These are phyloP conservation scores for Dendrobium chrysotoxum DNA, from an alignment of 106 monocot genomes.

Conservation along the genomic window DNA sequence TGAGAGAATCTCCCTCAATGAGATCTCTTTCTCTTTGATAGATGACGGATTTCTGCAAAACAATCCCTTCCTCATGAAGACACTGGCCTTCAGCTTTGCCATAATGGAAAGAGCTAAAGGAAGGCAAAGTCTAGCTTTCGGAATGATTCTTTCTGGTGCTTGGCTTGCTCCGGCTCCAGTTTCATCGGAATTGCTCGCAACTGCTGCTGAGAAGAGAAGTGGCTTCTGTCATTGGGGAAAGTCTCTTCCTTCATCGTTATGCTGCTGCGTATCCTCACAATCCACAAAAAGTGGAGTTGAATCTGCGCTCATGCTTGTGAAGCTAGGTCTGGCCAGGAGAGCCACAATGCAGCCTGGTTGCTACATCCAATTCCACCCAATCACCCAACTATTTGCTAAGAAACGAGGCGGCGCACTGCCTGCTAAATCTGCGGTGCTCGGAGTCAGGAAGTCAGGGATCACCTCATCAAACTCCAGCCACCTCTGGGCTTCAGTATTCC, in stretches of 20 bases:
- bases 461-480: slow-evolving; percentile 43
- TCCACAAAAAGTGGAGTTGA: slow-evolving; percentile 40
- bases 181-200: slow-evolving; percentile 40
- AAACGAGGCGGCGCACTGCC: slow-evolving; percentile 38
- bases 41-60: slow-evolving; percentile 43
- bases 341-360: slow-evolving; percentile 38
- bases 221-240: slow-evolving; percentile 32
- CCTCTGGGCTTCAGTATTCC: slow-evolving; percentile 79
- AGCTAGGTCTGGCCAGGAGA: slow-evolving; percentile 50
- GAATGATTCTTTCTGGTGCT: slow-evolving; percentile 43
- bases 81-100: slow-evolving; percentile 43
- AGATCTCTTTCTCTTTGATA: slow-evolving; percentile 8
- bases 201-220: slow-evolving; percentile 32
- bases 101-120: slow-evolving; percentile 32
- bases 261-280: slow-evolving; percentile 32
- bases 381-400: slow-evolving; percentile 55
- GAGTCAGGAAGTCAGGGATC: slow-evolving; percentile 28
- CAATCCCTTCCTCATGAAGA: slow-evolving; percentile 47
- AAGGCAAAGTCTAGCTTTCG: slow-evolving; percentile 28
- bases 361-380: slow-evolving; percentile 70
- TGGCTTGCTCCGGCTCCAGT: slow-evolving; percentile 63
- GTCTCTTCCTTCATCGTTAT: slow-evolving; percentile 18
- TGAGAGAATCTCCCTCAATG: slow-evolving; percentile 35
- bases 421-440: slow-evolving; percentile 52
- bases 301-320: slow-evolving; percentile 46